Evolutionary conservation across 495 filamentous ascomycete species (phyloP).

Genomic region (Hyaloscypha hepaticicola): DNA sequence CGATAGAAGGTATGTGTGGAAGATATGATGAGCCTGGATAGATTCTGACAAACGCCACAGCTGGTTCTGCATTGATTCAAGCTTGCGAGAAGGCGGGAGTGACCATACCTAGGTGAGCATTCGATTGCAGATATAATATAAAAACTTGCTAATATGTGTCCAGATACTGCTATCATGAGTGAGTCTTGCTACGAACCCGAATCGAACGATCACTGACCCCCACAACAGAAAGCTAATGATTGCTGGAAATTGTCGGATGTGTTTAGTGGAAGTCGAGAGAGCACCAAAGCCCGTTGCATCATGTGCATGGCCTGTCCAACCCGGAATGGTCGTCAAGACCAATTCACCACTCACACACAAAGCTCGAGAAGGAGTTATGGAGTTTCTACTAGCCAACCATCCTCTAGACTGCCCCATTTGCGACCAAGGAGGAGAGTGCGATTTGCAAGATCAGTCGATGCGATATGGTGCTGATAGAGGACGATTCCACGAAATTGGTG

Average conservation of each 20-base stretch:
- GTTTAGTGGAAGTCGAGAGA: conserved; percentile 94
- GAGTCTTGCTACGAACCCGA: conserved; percentile 37
- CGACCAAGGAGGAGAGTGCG: conserved; percentile 98
- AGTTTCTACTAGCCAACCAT: conserved; percentile 96
- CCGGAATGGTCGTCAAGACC: conserved; percentile 98
- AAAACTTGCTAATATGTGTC: conserved; percentile 41
- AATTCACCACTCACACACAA: conserved; percentile 95
- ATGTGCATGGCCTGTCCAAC: conserved; percentile 97
- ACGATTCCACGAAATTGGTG: conserved; percentile 90
- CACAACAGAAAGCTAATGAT: conserved; percentile 85
- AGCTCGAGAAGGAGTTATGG: conserved; percentile 97
- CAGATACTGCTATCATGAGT: conserved; percentile 99
- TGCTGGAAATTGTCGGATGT: conserved; percentile 99
- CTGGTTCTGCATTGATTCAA: conserved; percentile 94
- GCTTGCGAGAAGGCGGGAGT: conserved; percentile 96
- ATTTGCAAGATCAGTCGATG: conserved; percentile 99
- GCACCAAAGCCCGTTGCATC: conserved; percentile 96
- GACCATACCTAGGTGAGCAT: conserved; percentile 74
- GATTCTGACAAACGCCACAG: conserved; percentile 44
- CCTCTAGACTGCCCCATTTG: conserved; percentile 97
- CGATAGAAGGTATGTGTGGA: conserved; percentile 74
- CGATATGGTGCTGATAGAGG: conserved; percentile 94
- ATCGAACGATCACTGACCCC: conserved; percentile 27
- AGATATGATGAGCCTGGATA: conserved; percentile 25
- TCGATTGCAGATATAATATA: not conserved